These are phyloP conservation scores for Lepidium africanum DNA, from an alignment of 345 rosid species.

Conservation along the genomic window DNA sequence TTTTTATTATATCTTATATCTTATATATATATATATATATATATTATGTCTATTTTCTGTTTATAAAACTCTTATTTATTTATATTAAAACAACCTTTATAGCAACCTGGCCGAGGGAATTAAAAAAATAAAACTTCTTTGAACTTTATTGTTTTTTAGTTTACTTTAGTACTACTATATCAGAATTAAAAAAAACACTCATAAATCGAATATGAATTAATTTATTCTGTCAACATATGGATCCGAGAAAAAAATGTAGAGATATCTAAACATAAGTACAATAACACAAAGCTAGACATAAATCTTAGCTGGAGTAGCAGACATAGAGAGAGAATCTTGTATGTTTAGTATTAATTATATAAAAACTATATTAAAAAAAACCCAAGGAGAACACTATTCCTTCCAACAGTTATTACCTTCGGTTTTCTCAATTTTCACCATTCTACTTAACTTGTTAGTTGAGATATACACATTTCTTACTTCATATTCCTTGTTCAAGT, in stretches of 20 bases:
- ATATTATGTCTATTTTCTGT: no score
- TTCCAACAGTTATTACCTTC: neutral
- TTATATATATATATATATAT: no score
- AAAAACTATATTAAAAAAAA: neutral
- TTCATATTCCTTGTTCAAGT: neutral
- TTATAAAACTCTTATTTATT: no score
- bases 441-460: conserved; percentile 30
- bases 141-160: neutral
- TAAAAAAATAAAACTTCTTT: neutral
- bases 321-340: conserved; percentile 1
- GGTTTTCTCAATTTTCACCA: neutral
- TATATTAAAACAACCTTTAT: no score
- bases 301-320: conserved; percentile 2
- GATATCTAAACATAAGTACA: neutral
- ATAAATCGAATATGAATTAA: neutral
- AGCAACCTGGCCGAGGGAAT: no score
- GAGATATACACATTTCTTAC: neutral
- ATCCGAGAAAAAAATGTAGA: neutral
- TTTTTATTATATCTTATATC: no score
- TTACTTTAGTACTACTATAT: neutral
- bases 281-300: neutral
- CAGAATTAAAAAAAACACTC: neutral
- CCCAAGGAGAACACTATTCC: neutral
- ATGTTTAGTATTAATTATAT: neutral
- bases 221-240: neutral